Evolutionary conservation across 192 early-diverging fungal genomes (phyloP), one percentile per base, ranked within the genome.

Genomic region (Dissophora globulifera): DNA sequence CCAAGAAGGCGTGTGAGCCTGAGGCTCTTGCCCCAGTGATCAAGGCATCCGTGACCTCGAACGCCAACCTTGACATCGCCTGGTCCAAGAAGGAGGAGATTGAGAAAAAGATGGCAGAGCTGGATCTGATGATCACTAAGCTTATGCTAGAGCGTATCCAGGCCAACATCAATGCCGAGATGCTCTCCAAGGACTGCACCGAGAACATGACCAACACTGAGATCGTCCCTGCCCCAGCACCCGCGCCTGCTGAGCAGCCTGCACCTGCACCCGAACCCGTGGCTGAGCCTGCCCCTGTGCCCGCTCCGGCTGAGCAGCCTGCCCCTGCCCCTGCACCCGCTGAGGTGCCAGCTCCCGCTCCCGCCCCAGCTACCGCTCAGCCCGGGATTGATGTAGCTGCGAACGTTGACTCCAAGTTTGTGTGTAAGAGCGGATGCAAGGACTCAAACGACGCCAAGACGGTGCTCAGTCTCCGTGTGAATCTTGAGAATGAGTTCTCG

Each of bases 141-240:
- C 43, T 45, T 10, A 17, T 45, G 43, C 6, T 17, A n/a, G 56
- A 60, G 8, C 62, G 40, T 20, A 66, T 75, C 15, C 43, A 60
- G 43, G 45, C 20, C 3, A 45, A 59, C 22, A 47, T 75, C 32
- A 49, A 66, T 49, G 71, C 71, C 9, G 57, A 75, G 26, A 8
- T 20, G 32, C 23, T 76, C 9, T 61, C 72, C 58, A 76, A 67
- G 63, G 72, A 76, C 51, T 62, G 62, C 40, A 56, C 63, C 23
- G 72, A 76, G 47, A 76, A 62, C 38, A 76, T 76, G 72, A 76
- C 64, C 58, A 54, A 62, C 32, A 67, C 63, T 4, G 58, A 62
- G 25, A 64, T 76, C 29, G 31, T 27, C 56, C 32, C 43, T 45
- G 43, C 43, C 4, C 43, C 38, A 10, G 64, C 64, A 1, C 69